Evolutionary conservation across 139 green algal species (phyloP), one percentile per base, ranked within the genome.

Genomic region (Tetraselmis chui): DNA sequence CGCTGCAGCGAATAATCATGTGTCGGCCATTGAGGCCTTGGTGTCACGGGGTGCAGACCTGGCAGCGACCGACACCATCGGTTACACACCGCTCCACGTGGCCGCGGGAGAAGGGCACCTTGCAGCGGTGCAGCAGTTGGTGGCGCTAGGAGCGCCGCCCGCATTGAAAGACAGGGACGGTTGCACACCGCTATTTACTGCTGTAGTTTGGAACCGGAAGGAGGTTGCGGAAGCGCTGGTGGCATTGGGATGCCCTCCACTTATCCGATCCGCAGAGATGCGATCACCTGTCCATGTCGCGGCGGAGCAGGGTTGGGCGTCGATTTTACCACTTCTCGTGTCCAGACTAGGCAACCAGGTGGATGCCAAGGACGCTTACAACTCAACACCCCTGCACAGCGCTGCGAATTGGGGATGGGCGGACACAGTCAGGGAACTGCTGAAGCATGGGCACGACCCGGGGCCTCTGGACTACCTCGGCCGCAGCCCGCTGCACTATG

Each of bases 141-240:
- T 88, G 0, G 28, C 79, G 0, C 87, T 93, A 81, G 88, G 88
- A 29, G 85, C 79, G 82, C 29, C 78, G 22, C 75, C 86, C 1
- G 76, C 24, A 1, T 84, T 76, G 26, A 84, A 83, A 29, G 90
- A 93, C 83, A 59, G 89, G 1, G 90, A 93, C 32, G 90, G 89
- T 26, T 93, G 90, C 80, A 93, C 90, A 2, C 87, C 90, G 59
- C 81, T 93, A 77, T 91, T 93, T 58, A 90, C 85, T 29, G 90
- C 90, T 1, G 88, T 89, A 0, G 89, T 89, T 0, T 93, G 90
- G 90, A 91, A 92, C 18, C 83, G 84, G 0, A 85, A 83, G 1
- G 89, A 85, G 59, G 83, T 85, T 0, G 90, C 93, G 30, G 76
- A 80, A 1, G 28, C 84, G 78, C 81, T 93, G 31, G 85, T 87